Evolutionary conservation across 306 rosid species (phyloP), one percentile per base, ranked within the genome.

Genomic region (Ammopiptanthus mongolicus): DNA sequence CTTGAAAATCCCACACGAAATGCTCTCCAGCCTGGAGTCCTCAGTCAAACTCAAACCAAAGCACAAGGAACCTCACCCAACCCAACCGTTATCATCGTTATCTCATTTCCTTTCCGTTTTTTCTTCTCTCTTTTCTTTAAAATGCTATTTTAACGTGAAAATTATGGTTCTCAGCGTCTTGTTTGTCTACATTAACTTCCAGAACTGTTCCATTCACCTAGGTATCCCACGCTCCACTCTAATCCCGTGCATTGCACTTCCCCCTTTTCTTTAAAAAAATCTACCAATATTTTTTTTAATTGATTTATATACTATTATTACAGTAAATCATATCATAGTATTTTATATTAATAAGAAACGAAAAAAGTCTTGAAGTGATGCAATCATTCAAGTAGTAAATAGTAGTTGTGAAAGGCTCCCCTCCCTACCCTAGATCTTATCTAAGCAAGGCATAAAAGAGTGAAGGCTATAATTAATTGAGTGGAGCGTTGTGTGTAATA

Each of bases 11-110:
- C 76, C 88, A 72, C 87, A 74, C 84, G 81, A 78, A 89, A 87
- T 93, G 98, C 89, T 67, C 18, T 73, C 84, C 98, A 93, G 97
- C 78, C 96, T 93, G 96, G 89, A 85, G 34, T 79, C 67, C 84
- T 79, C 90, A 82, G 98, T 93, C 97, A 93, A 91, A 93, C 87
- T 68, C 66, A 64, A 51, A 67, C 86, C 67, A 72, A 75, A 60
- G 70, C 66, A 72, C 18, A 72, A 56, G 58, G 56, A 78, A 78
- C 85, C 87, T 78, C 78, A 80, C 85, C 72, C 75, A 80, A 83
- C 84, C 41, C 78, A 39, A 86, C 89, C 87, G 89, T 86, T 87
- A 82, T 87, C 97, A 84, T 89, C 91, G 80, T 89, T 89, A 89
- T 89, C 91, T 76, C 7, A 5, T 69, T 69, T 71, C 28, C n/a